Conservation (phyloP, 2,329 filamentous ascomycete species). For the Scedosporium dehoogii region DNA sequence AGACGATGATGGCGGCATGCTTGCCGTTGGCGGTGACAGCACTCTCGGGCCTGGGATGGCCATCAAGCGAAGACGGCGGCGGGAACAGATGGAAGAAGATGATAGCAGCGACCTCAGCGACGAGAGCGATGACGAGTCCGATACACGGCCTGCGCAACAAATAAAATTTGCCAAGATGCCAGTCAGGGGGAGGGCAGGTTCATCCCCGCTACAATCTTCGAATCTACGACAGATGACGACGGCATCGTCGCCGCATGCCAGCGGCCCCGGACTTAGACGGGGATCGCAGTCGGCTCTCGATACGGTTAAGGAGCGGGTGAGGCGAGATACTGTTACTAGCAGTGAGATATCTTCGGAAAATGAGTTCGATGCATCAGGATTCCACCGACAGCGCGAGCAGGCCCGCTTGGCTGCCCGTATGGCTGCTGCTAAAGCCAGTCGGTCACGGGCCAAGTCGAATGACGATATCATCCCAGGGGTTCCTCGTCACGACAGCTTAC, state of each 20-base stretch:
- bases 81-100: constrained; percentile 73
- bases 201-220: constrained; percentile 69
- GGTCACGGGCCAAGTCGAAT: constrained; percentile 27
- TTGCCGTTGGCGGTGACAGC: constrained; percentile 57
- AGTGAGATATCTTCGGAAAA: constrained; percentile 79
- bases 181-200: constrained; percentile 72
- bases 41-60: constrained; percentile 59
- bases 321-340: constrained; percentile 69
- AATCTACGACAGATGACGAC: constrained; percentile 41
- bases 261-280: constrained; percentile 35
- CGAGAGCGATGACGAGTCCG: constrained; percentile 70
- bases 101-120: constrained; percentile 80
- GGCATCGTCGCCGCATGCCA: constrained; percentile 34
- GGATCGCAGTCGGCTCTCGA: constrained; percentile 65
- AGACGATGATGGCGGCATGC: constrained; percentile 63
- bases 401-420: constrained; percentile 41
- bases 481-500: constrained; percentile 35
- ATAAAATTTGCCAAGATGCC: constrained; percentile 98
- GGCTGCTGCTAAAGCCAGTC: constrained; percentile 17
- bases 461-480: constrained; percentile 28
- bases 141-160: constrained; percentile 68
- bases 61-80: constrained; percentile 53
- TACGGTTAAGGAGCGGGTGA: constrained; percentile 56
- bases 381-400: constrained; percentile 53
- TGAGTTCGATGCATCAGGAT: constrained; percentile 59